Evolutionary conservation across 2,329 filamentous ascomycete genomes (phyloP).

Genomic region (Pezicula neosporulosa): DNA sequence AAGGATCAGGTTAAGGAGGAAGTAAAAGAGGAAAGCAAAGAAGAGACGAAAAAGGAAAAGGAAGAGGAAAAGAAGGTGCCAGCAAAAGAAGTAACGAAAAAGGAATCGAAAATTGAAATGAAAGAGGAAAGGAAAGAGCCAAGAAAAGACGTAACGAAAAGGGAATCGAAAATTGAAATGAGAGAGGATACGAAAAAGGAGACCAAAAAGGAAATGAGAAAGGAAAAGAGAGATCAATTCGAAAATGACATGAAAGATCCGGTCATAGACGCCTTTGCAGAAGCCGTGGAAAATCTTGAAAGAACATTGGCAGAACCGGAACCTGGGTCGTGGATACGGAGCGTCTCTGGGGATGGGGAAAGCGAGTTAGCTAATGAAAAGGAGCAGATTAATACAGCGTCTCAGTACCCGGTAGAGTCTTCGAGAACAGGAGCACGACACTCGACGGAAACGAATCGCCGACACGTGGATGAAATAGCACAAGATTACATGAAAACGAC

Average conservation of each 20-base stretch:
- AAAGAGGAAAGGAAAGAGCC: slow-evolving; percentile 1
- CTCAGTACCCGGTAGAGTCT: neutral
- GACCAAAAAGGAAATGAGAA: neutral
- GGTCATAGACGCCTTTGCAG: no score
- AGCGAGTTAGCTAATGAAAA: neutral
- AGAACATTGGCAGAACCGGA: neutral
- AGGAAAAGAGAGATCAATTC: no score
- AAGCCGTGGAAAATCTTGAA: neutral
- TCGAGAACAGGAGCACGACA: neutral
- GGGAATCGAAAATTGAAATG: slow-evolving; percentile 1
- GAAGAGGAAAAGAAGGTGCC: neutral
- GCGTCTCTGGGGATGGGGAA: neutral
- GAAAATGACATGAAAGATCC: no score
- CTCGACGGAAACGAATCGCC: neutral
- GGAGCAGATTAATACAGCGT: neutral
- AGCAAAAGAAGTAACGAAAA: neutral
- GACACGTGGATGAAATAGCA: no score
- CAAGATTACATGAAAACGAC: no score
- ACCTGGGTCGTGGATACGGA: neutral
- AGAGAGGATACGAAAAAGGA: neutral
- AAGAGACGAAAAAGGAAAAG: neutral
- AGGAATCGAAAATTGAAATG: slow-evolving; percentile 1
- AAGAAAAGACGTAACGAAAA: neutral
- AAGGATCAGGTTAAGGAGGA: slow-evolving; percentile 1
- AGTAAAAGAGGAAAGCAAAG: slow-evolving; percentile 1